A percentile compares a stretch with the other conserved stretches of the same genome.
These are phyloP conservation scores for Pythium aristosporum DNA, from an alignment of 352 stramenopile genomes.

Conservation along the genomic window DNA sequence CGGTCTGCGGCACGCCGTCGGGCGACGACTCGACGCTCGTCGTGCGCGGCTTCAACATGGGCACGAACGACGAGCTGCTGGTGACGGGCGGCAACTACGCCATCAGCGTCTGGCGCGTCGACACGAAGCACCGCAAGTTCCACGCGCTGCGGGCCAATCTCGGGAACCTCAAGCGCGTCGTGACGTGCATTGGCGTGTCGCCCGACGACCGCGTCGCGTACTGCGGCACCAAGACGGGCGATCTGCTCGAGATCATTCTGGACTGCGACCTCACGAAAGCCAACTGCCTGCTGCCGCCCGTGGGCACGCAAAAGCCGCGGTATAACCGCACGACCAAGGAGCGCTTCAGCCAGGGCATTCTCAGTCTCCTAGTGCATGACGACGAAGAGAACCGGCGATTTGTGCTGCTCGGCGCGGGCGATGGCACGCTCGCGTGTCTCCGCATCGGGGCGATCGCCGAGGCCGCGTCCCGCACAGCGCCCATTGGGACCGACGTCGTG, in stretches of 20 bases:
- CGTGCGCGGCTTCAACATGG: conserved; percentile 82
- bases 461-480: conserved; percentile 58
- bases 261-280: conserved; percentile 93
- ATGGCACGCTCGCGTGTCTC: conserved; percentile 90
- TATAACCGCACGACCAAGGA: conserved; percentile 92
- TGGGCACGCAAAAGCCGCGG: conserved; percentile 76
- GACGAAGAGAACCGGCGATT: conserved; percentile 87
- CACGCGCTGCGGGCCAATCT: conserved; percentile 93
- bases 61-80: conserved; percentile 89
- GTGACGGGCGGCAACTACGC: conserved; percentile 95
- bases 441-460: conserved; percentile 65
- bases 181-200: conserved; percentile 92
- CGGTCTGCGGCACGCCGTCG: conserved; percentile 93
- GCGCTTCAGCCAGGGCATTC: conserved; percentile 92
- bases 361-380: conserved; percentile 83
- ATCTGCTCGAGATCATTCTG: conserved; percentile 94
- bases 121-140: conserved; percentile 91
- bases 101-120: conserved; percentile 88
- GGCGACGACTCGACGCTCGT: conserved; percentile 91
- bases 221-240: conserved; percentile 94
- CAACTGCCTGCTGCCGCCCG: conserved; percentile 71
- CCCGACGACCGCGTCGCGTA: conserved; percentile 93
- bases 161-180: conserved; percentile 92
- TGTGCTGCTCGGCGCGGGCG: conserved; percentile 89
- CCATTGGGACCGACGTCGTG: conserved; percentile 64